Percentiles rank a stretch among this genome's conserved stretches.
phyloP scores from a whole-genome alignment of 2,329 filamentous ascomycete species.

The Xylaria sp. region DNA sequence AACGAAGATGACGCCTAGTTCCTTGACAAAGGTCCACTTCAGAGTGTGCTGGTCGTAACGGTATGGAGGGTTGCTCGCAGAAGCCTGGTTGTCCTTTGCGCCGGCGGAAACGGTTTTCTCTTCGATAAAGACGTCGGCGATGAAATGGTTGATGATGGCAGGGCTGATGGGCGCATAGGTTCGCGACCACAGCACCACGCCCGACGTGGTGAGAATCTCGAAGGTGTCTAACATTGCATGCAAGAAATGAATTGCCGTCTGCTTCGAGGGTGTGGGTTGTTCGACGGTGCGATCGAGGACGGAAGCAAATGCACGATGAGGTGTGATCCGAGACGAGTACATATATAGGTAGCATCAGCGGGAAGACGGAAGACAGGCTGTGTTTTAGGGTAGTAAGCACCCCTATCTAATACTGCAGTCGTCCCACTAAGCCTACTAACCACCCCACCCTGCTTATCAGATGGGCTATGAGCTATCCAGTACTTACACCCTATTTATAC shows the following conservation, averaged over 20 bases:
- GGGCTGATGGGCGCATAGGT: conserved; percentile 83
- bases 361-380: neutral
- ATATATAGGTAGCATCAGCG: conserved; percentile 8
- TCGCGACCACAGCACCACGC: conserved; percentile 96
- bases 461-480: no score
- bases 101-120: conserved; percentile 77
- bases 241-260: neutral
- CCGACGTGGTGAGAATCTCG: conserved; percentile 94
- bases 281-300: conserved; percentile 17
- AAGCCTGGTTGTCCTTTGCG: conserved; percentile 67
- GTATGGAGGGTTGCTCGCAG: conserved; percentile 76
- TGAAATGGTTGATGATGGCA: conserved; percentile 90
- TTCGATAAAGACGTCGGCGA: conserved; percentile 97
- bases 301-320: conserved; percentile 37
- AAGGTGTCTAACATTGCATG: conserved; percentile 88
- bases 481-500: no score
- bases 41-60: conserved; percentile 93
- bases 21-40: conserved; percentile 93
- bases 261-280: neutral
- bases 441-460: conserved; percentile 11
- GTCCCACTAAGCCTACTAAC: neutral
- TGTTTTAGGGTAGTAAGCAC: neutral
- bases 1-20: conserved; percentile 94
- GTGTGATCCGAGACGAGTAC: conserved; percentile 37
- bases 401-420: neutral